Evolutionary conservation across 345 rosid species (phyloP), one percentile per base, ranked within the genome.

Genomic region (Camelina laxa): DNA sequence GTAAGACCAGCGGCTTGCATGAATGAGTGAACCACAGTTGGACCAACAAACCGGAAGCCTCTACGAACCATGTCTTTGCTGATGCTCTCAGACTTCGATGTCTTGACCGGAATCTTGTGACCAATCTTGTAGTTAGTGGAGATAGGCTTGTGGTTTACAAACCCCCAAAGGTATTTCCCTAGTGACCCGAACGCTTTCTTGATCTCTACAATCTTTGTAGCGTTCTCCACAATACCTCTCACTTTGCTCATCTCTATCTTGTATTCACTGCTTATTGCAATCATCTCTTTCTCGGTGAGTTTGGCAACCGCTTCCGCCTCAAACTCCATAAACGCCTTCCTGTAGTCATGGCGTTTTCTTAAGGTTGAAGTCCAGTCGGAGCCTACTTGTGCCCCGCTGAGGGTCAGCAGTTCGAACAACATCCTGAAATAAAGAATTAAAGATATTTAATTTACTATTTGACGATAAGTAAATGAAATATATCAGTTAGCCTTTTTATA

Each of bases 371-470:
- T 85, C 97, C 97, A 88, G 55, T 91, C 86, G 5, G 91, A 86
- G 53, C 93, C 93, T 54, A 91, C 85, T 79, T 91, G 97, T 53
- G 88, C 90, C 4, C 88, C 90, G 6, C 88, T 87, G 45, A 88
- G 70, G 2, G 84, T 82, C 35, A 88, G 79, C 76, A 88, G 71
- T 81, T 91, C 97, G 55, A 87, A 87, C 73, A 91, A 71, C 82
- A 66, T 35, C 79, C 93, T 88, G 87, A 36, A n/a, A 27, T 27
- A 27, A 31, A 33, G 7, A 33, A 31, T 44, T 17, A 24, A 27
- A 53, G 63, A 39, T 51, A 7, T 16, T 60, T 39, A 20, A 42
- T 67, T 66, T 24, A 66, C 1, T 57, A 47, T 21, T 65, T 65
- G 61, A 14, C 16, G 50, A 45, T 47, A 41, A 35, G 42, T 6